Conservation (phyloP, 495 filamentous ascomycete species). For the Aspergillus sclerotiicarbonarius region DNA sequence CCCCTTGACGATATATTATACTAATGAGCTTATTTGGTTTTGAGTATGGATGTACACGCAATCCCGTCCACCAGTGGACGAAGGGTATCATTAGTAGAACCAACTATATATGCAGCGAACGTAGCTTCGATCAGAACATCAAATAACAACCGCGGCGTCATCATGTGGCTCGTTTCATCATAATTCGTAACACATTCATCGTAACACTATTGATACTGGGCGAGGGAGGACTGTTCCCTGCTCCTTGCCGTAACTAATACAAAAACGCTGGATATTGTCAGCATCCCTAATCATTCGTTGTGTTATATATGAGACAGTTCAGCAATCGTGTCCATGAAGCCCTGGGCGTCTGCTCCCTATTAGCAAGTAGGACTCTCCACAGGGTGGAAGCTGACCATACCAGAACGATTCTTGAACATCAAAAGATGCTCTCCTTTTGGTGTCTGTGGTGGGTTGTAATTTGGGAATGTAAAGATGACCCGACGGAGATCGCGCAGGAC, state of each 20-base stretch:
- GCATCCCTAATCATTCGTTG: background rate
- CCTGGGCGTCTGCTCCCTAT: constrained; percentile 35
- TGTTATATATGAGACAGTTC: constrained; percentile 10
- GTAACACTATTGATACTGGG: background rate
- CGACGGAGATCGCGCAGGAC: constrained; percentile 60
- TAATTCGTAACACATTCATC: background rate
- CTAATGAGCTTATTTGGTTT: background rate
- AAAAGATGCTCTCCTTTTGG: constrained; percentile 37
- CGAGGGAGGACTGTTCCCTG: background rate
- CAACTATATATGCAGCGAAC: background rate
- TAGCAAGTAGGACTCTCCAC: background rate
- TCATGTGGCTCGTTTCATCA: constrained; percentile 5
- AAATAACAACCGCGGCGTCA: background rate
- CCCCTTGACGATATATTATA: constrained; percentile 11
- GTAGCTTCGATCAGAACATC: background rate
- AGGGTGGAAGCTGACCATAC: constrained; percentile 21
- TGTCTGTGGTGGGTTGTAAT: constrained; percentile 48
- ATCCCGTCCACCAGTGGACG: constrained; percentile 1
- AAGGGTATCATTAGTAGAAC: constrained; percentile 1
- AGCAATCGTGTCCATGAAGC: constrained; percentile 20
- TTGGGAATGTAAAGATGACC: constrained; percentile 57
- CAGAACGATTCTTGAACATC: constrained; percentile 32
- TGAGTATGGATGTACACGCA: background rate
- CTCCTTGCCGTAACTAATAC: background rate
- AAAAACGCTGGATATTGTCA: background rate